phyloP scores from a whole-genome alignment of 2,329 filamentous ascomycete genomes.

The Curvularia eragrostidis region DNA sequence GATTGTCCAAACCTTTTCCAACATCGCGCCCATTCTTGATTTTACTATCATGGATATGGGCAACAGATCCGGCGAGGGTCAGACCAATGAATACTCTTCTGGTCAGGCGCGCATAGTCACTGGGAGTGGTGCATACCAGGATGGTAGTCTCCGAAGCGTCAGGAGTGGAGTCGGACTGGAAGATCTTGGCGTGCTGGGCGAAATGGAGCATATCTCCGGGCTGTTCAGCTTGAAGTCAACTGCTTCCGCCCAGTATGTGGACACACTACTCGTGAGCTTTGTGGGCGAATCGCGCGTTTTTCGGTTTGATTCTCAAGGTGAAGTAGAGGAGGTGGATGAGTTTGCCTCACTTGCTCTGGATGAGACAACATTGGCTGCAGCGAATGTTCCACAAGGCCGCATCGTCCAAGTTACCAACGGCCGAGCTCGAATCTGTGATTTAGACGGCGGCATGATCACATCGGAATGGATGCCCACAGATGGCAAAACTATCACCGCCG shows the following conservation, averaged over 20 bases:
- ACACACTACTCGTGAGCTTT: slow-evolving; percentile 81
- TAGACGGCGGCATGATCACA: slow-evolving; percentile 60
- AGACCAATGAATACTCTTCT: slow-evolving; percentile 90
- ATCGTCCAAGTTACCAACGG: slow-evolving; percentile 79
- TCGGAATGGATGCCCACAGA: slow-evolving; percentile 65
- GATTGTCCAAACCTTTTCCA: slow-evolving; percentile 76
- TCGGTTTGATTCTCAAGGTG: slow-evolving; percentile 73
- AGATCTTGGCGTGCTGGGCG: slow-evolving; percentile 80
- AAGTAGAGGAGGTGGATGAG: slow-evolving; percentile 83
- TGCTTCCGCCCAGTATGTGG: slow-evolving; percentile 58
- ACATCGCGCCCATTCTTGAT: slow-evolving; percentile 90
- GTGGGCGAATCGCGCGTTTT: slow-evolving; percentile 86
- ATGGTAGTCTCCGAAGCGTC: slow-evolving; percentile 87
- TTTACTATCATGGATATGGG: slow-evolving; percentile 97
- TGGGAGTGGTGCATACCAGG: slow-evolving; percentile 86
- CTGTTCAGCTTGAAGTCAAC: slow-evolving; percentile 72
- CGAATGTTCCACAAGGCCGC: slow-evolving; percentile 67
- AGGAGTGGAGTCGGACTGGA: slow-evolving; percentile 93
- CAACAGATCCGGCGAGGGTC: slow-evolving; percentile 76
- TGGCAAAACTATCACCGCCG: slow-evolving; percentile 72
- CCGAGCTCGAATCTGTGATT: slow-evolving; percentile 67
- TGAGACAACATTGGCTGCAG: slow-evolving; percentile 73
- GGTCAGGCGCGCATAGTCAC: slow-evolving; percentile 94
- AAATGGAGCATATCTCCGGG: slow-evolving; percentile 75
- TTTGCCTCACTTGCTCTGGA: slow-evolving; percentile 75